Evolutionary conservation across 345 rosid genomes (phyloP).

Genomic region (Corchorus capsularis): DNA sequence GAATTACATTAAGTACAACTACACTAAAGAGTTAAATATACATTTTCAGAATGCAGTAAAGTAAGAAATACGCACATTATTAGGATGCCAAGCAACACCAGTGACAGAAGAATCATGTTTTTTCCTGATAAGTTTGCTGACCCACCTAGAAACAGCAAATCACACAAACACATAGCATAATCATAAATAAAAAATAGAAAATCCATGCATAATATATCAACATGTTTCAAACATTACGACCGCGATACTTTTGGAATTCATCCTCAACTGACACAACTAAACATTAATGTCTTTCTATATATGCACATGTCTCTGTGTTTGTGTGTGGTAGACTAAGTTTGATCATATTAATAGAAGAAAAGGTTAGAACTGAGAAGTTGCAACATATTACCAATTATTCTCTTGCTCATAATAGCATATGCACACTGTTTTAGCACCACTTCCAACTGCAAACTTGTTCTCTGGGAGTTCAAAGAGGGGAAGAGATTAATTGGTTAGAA

Average conservation of each 20-base stretch:
- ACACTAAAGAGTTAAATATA: conserved; percentile 7
- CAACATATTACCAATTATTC: conserved; percentile 76
- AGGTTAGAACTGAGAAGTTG: conserved; percentile 12
- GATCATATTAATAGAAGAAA: conserved; percentile 18
- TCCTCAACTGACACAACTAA: not conserved
- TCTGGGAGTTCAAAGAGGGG: conserved; percentile 42
- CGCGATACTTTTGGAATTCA: not conserved
- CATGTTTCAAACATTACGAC: not conserved
- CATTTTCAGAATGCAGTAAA: not conserved
- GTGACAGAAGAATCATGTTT: conserved; percentile 93
- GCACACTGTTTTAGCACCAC: conserved; percentile 98
- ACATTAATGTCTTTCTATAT: not conserved
- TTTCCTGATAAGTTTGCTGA: conserved; percentile 94
- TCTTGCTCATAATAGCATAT: conserved; percentile 98
- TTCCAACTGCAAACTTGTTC: conserved; percentile 98
- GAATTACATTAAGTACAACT: not conserved
- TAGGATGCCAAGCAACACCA: conserved; percentile 97
- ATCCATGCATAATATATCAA: not conserved
- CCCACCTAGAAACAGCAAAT: conserved; percentile 75
- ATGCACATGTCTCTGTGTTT: no score
- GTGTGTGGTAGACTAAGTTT: not conserved
- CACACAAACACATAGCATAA: conserved; percentile 29
- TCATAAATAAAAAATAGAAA: not conserved
- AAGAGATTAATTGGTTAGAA: conserved; percentile 9
- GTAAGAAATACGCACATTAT: conserved; percentile 62